These are phyloP conservation scores for Kodamaea derodonti DNA, from an alignment of 1,139 yeast genomes.

Conservation along the genomic window DNA sequence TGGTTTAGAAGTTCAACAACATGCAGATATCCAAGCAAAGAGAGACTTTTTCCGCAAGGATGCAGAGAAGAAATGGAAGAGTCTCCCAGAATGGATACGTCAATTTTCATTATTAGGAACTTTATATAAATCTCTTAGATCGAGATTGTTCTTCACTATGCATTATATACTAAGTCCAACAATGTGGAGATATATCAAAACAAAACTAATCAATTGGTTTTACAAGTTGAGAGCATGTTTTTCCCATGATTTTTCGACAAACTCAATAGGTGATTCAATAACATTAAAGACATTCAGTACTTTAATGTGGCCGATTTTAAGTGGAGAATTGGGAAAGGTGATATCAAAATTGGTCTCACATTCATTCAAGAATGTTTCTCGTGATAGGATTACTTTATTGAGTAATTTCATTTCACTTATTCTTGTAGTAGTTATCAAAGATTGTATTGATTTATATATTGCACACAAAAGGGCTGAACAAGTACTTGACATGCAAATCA, in stretches of 20 bases:
- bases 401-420: constrained; percentile 44
- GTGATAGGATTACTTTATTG: constrained; percentile 39
- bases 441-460: constrained; percentile 30
- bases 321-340: constrained; percentile 31
- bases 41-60: not conserved
- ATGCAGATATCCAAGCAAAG: not conserved
- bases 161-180: not conserved
- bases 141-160: not conserved
- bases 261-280: constrained; percentile 22
- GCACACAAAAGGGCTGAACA: constrained; percentile 24
- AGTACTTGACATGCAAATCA: constrained; percentile 11
- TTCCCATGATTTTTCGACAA: constrained; percentile 31
- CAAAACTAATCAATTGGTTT: constrained; percentile 10
- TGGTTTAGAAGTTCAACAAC: constrained; percentile 2
- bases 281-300: constrained; percentile 32
- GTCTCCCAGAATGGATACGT: constrained; percentile 1
- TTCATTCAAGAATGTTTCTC: constrained; percentile 17
- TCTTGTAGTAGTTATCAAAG: constrained; percentile 36
- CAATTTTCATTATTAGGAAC: constrained; percentile 1
- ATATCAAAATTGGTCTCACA: constrained; percentile 14
- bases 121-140: not conserved
- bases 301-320: constrained; percentile 37
- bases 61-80: constrained; percentile 1
- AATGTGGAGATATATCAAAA: constrained; percentile 1
- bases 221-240: constrained; percentile 32